Conservation (phyloP, 148 eudicot genomes). For the Fagopyrum homotropicum region DNA sequence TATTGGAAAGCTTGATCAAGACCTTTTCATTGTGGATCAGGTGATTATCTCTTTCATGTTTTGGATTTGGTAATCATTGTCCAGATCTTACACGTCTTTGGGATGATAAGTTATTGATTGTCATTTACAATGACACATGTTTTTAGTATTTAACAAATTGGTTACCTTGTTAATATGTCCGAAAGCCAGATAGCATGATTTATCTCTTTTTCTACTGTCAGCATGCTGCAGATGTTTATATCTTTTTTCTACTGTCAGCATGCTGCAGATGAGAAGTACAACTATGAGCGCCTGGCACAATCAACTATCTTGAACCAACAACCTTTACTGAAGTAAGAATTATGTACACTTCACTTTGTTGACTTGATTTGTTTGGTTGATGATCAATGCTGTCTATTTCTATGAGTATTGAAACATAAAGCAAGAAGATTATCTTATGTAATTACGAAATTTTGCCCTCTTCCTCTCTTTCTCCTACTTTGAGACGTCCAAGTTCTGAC, state of each 20-base stretch:
- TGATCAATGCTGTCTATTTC: background rate
- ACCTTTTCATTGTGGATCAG: slow-evolving; percentile 96
- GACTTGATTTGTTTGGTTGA: background rate
- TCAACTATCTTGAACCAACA: slow-evolving; percentile 83
- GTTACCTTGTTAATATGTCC: background rate
- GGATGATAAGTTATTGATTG: background rate
- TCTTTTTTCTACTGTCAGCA: slow-evolving; percentile 43
- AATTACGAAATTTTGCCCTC: background rate
- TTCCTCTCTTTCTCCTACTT: background rate
- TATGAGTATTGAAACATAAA: background rate
- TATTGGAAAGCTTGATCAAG: slow-evolving; percentile 77
- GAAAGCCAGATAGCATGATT: background rate
- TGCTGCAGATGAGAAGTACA: slow-evolving; percentile 99
- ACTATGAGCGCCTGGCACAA: slow-evolving; percentile 75
- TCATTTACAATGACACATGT: background rate
- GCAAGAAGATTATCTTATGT: background rate
- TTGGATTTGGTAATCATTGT: background rate
- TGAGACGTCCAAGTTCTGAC: background rate
- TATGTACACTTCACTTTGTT: background rate
- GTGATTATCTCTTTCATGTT: slow-evolving; percentile 22
- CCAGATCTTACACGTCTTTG: background rate
- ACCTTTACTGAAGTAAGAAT: slow-evolving; percentile 66
- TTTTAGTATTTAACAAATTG: background rate
- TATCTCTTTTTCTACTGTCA: background rate
- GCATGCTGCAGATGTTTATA: background rate